phyloP scores from a whole-genome alignment of 306 rosid species.

The Dalbergia cochinchinensis region DNA sequence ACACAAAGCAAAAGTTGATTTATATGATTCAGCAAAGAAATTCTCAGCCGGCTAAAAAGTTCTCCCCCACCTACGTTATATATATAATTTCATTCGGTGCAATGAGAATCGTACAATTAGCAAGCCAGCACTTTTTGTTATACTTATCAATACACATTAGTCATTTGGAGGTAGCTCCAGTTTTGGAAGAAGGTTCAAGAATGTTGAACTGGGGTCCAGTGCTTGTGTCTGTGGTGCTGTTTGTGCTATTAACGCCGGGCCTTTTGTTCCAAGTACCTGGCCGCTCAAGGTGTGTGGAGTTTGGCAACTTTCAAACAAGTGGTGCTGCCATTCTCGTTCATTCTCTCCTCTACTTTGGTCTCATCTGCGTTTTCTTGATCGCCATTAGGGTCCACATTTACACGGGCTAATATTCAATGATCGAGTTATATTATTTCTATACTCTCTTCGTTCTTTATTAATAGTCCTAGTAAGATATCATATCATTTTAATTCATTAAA shows the following conservation, averaged over 20 bases:
- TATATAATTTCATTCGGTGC: neutral
- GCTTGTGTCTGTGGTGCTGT: slow-evolving; percentile 76
- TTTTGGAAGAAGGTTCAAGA: slow-evolving; percentile 2
- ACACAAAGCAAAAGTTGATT: too few relatives aligned
- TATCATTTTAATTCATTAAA: too few relatives aligned
- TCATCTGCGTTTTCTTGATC: slow-evolving; percentile 69
- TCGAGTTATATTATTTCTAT: too few relatives aligned
- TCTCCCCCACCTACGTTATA: neutral
- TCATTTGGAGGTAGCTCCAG: neutral
- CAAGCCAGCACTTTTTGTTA: neutral
- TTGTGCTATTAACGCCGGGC: slow-evolving; percentile 78
- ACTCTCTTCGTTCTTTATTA: too few relatives aligned
- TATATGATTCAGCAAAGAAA: neutral
- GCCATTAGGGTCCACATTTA: slow-evolving; percentile 79
- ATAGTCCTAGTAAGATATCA: too few relatives aligned
- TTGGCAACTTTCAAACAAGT: slow-evolving; percentile 85
- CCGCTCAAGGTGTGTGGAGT: slow-evolving; percentile 72
- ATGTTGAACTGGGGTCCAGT: slow-evolving; percentile 91
- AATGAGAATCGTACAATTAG: neutral
- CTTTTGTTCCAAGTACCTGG: slow-evolving; percentile 86
- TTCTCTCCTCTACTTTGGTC: slow-evolving; percentile 81
- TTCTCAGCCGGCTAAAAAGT: neutral
- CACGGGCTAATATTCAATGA: slow-evolving; percentile 39
- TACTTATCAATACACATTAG: neutral
- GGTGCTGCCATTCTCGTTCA: slow-evolving; percentile 82